phyloP scores from a whole-genome alignment of 2,329 filamentous ascomycete genomes.

The Fusarium sp. region DNA sequence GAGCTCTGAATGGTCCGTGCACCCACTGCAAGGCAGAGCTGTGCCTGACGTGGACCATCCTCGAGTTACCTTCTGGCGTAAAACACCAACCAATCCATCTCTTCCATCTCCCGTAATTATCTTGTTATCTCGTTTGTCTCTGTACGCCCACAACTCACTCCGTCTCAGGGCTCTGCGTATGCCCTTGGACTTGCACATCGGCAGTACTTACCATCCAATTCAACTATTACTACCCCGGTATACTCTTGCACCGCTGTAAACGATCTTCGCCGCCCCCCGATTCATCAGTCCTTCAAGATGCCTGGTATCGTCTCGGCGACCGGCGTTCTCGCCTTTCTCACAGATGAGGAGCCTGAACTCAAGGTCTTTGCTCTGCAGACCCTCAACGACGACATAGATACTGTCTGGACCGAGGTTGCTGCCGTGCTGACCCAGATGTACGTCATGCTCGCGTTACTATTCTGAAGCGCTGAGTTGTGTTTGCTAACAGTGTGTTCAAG shows the following conservation, averaged over 20 bases:
- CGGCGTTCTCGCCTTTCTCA: constrained; percentile 93
- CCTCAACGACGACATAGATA: constrained; percentile 95
- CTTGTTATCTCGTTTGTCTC: constrained; percentile 21
- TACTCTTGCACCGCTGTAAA: constrained; percentile 36
- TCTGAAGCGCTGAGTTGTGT: background rate
- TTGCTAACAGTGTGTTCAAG: constrained; percentile 60
- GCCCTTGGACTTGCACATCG: constrained; percentile 42
- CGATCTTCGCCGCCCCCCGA: constrained; percentile 35
- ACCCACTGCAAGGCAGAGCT: constrained; percentile 54
- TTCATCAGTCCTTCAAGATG: constrained; percentile 67
- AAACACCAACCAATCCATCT: constrained; percentile 46
- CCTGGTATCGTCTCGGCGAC: constrained; percentile 93
- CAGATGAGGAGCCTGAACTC: constrained; percentile 93
- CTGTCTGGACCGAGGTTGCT: constrained; percentile 97
- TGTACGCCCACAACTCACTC: constrained; percentile 9
- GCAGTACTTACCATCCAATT: constrained; percentile 27
- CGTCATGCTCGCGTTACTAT: constrained; percentile 34
- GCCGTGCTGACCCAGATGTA: constrained; percentile 94
- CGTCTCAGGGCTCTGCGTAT: constrained; percentile 30
- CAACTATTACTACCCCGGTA: constrained; percentile 30
- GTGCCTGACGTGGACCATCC: constrained; percentile 61
- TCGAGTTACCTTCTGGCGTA: constrained; percentile 47
- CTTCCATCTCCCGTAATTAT: constrained; percentile 31
- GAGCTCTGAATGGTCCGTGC: constrained; percentile 47
- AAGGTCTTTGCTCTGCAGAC: constrained; percentile 95